These are phyloP conservation scores for Conringia planisiliqua DNA, from an alignment of 345 rosid genomes.

Conservation along the genomic window DNA sequence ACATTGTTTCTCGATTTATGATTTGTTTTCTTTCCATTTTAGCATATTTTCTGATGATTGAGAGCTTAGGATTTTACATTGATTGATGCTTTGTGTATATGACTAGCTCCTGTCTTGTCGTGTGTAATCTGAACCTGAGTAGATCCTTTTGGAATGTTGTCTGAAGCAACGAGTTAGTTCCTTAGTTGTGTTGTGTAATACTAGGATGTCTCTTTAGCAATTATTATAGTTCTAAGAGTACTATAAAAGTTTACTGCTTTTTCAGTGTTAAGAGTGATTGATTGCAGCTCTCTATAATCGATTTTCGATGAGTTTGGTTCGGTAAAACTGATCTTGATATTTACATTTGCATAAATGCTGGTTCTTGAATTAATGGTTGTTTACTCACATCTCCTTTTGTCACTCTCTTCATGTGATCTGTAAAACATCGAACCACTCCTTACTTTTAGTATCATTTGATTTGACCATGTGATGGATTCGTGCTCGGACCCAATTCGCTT, in stretches of 20 bases:
- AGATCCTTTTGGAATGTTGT: not conserved
- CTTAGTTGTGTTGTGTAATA: not conserved
- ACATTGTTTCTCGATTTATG: not conserved
- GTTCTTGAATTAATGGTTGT: constrained; percentile 2
- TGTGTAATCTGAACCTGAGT: not conserved
- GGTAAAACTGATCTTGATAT: not conserved
- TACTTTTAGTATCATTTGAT: constrained; percentile 26
- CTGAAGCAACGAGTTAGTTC: not conserved
- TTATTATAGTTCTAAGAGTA: not conserved
- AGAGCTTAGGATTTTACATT: not conserved
- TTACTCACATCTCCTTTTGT: not conserved
- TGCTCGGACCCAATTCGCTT: constrained; percentile 39
- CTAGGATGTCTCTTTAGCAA: not conserved
- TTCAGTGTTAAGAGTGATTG: not conserved
- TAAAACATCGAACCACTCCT: constrained; percentile 24
- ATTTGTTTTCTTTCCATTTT: not conserved
- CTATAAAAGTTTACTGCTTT: not conserved
- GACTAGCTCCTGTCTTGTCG: too few relatives aligned
- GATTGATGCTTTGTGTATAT: not conserved
- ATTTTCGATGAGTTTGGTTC: not conserved
- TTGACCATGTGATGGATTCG: constrained; percentile 40
- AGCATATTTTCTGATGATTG: not conserved
- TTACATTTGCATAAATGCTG: not conserved
- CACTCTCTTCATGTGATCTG: not conserved
- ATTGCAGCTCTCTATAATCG: not conserved